Evolutionary conservation across 2,329 filamentous ascomycete genomes (phyloP).

Genomic region (Truncatella angustata): DNA sequence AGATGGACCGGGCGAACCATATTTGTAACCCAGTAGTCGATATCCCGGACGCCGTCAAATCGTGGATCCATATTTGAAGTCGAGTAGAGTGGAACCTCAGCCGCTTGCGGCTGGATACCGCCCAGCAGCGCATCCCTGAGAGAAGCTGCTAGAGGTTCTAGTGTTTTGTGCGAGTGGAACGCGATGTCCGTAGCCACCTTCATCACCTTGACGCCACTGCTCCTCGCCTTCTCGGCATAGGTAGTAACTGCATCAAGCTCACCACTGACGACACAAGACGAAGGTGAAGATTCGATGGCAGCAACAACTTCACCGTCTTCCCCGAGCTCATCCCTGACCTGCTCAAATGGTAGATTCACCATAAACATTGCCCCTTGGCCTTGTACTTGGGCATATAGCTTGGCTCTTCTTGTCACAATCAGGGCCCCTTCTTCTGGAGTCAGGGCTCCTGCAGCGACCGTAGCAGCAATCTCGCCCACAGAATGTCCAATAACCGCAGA

Average conservation of each 20-base stretch:
- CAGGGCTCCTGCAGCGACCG: constrained; percentile 33
- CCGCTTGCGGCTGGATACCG: constrained; percentile 15
- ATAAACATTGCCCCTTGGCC: constrained; percentile 13
- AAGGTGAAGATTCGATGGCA: constrained; percentile 34
- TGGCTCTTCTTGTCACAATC: constrained; percentile 32
- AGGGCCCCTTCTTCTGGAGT: constrained; percentile 32
- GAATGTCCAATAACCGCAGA: constrained; percentile 39
- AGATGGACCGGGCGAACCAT: constrained; percentile 37
- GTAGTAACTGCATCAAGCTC: constrained; percentile 19
- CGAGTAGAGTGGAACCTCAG: constrained; percentile 32
- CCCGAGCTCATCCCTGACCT: constrained; percentile 23
- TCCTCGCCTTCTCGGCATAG: constrained; percentile 23
- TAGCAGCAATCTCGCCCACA: constrained; percentile 39
- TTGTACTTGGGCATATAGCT: constrained; percentile 12
- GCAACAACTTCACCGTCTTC: constrained; percentile 23
- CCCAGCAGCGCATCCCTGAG: constrained; percentile 23
- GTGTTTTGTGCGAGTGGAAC: constrained; percentile 38
- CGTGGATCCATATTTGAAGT: constrained; percentile 22
- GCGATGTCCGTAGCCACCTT: constrained; percentile 38
- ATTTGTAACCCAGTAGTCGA: constrained; percentile 36
- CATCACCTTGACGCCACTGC: constrained; percentile 27
- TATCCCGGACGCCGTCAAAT: constrained; percentile 26
- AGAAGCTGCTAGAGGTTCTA: constrained; percentile 28
- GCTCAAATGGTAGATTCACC: constrained; percentile 27
- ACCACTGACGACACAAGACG: constrained; percentile 33